phyloP scores from a whole-genome alignment of 1,284 basidiomycete species.

The Ustilago lituana region DNA sequence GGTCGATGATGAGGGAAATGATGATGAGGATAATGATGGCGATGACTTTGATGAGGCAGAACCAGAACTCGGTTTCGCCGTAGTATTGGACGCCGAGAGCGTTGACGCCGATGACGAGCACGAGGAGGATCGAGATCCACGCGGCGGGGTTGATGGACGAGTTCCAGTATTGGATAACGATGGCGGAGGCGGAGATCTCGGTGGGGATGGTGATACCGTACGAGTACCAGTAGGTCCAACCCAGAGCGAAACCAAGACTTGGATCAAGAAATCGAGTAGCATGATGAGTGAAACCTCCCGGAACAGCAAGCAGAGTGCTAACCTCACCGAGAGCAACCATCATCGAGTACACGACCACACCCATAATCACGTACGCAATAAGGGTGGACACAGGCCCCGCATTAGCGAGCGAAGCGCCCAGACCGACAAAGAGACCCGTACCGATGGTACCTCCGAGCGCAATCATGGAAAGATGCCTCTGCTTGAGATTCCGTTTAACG shows the following conservation, averaged over 20 bases:
- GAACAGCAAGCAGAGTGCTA: conserved; percentile 71
- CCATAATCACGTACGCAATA: conserved; percentile 67
- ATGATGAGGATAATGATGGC: conserved; percentile 56
- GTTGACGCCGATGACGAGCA: conserved; percentile 63
- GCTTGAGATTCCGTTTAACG: conserved; percentile 46
- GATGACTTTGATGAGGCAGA: conserved; percentile 51
- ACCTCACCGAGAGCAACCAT: conserved; percentile 70
- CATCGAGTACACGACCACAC: conserved; percentile 57
- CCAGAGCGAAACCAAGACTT: conserved; percentile 73
- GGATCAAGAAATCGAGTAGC: conserved; percentile 82
- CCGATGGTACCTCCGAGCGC: conserved; percentile 63
- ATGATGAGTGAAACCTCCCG: conserved; percentile 80
- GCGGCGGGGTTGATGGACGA: conserved; percentile 70
- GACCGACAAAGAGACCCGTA: conserved; percentile 75
- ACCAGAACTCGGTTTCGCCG: conserved; percentile 72
- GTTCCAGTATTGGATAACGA: conserved; percentile 53
- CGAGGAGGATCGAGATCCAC: conserved; percentile 71
- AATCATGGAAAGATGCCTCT: conserved; percentile 60
- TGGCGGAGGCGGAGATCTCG: conserved; percentile 73
- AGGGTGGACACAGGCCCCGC: conserved; percentile 70
- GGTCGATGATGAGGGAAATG: conserved; percentile 53
- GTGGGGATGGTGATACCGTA: conserved; percentile 74
- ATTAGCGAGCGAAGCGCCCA: conserved; percentile 72
- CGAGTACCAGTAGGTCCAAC: conserved; percentile 74
- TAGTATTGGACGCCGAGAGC: conserved; percentile 74